Evolutionary conservation across 2,329 filamentous ascomycete species (phyloP), one percentile per base, ranked within the genome.

Genomic region (Neonectria neomacrospora): DNA sequence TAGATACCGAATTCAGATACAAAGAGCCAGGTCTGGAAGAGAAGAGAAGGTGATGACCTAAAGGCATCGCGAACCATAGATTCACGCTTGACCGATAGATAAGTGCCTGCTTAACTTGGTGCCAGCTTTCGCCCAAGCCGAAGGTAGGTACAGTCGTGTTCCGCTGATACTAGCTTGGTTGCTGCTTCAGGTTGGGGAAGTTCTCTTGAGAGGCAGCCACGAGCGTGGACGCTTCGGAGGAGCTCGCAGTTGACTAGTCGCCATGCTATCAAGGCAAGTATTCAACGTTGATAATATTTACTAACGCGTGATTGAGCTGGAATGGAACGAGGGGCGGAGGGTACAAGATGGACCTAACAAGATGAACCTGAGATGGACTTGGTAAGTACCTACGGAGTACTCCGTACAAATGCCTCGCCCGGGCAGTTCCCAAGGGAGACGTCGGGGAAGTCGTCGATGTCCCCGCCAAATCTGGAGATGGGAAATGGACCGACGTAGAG

Each of bases 361-460:
- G 37, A 41, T 8, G 8, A 39, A n/a, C n/a, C 10, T 28, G 16
- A 18, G 10, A 50, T 16, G 26, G n/a, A n/a, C 44, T 47, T 10
- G 23, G n/a, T 37, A 37, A n/a, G 34, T 16, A 42, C 34, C 42
- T 23, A 11, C 26, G 2, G 26, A 16, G 8, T 30, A 23, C 18
- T 18, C n/a, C 7, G 8, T 23, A 26, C 32, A 26, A 41, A 22
- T 23, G 41, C 22, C 28, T 37, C 42, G 42, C 44, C 20, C 20
- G 22, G 22, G 30, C n/a, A n/a, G n/a, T n/a, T 48, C 22, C 5
- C 44, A 57, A 57, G 32, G 44, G 54, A 57, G 39, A 44, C 14
- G 42, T 34, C 23, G 47, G 37, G 54, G 32, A 48, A 48, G 30
- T 57, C 14, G 11, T 23, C 23, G 20, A 47, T 26, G 16, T 22